Evolutionary conservation across 768 basidiomycete species (phyloP), one percentile per base, ranked within the genome.

Genomic region (Rickenella mellea): DNA sequence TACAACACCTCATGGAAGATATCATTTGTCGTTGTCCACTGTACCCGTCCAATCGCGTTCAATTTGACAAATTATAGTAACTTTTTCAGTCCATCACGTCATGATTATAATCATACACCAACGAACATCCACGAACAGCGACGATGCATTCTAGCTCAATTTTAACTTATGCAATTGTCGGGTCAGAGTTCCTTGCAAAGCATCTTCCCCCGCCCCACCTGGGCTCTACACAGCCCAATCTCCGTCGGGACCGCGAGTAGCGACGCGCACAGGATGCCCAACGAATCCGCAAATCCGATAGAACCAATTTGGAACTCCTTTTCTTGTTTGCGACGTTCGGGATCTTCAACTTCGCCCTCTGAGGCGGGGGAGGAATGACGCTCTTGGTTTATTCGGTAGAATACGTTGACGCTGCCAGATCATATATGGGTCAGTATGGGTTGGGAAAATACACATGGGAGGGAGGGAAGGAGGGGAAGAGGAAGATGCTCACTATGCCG

Each of bases 291-390:
- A 45, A 92, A 82, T 1, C 91, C 91, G 33, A 94, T 80, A 2
- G 84, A 84, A 5, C 89, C 89, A 41, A 94, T 93, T 69, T 79
- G 80, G 64, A 91, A 92, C 62, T 92, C 90, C 33, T 79, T 73
- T 54, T 85, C 84, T 57, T 90, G 87, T 54, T 73, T 70, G 21
- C 71, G 67, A 28, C 76, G 70, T 54, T 83, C 83, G 28, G 65
- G 53, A 47, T 79, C 72, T 43, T 70, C 64, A n/a, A n/a, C n/a
- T n/a, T n/a, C n/a, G n/a, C n/a, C n/a, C n/a, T n/a, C n/a, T 39
- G 59, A 61, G 14, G 64, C 59, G 22, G 63, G 59, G 5, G 70
- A 58, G 45, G 74, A 68, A 5, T 69, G 72, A 3, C 65, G 68
- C 50, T 85, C 84, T 49, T 85, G 84, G 43, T 87, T 91, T 43